These are phyloP conservation scores for Caloboletus firmus DNA, from an alignment of 1,284 basidiomycete species.

Conservation along the genomic window DNA sequence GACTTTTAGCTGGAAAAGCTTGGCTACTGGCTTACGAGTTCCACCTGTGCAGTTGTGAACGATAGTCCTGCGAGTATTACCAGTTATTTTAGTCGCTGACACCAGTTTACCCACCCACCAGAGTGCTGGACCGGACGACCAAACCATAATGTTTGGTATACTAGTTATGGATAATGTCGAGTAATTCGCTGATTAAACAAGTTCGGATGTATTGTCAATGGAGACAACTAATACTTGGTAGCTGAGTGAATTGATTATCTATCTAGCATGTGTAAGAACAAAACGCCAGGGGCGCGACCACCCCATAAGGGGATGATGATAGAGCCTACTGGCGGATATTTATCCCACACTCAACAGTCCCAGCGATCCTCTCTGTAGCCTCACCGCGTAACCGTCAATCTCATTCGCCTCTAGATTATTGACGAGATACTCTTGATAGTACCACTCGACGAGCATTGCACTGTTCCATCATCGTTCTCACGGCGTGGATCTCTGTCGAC, in stretches of 20 bases:
- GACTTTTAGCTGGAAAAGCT: not conserved
- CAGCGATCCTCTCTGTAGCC: slow-evolving; percentile 46
- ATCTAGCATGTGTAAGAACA: too few relatives aligned
- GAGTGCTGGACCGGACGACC: too few relatives aligned
- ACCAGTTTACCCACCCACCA: too few relatives aligned
- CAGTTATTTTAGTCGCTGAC: not conserved
- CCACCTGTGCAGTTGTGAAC: not conserved
- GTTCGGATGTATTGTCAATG: too few relatives aligned
- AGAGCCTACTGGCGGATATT: too few relatives aligned
- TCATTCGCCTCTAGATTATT: slow-evolving; percentile 56
- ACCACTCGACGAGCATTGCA: slow-evolving; percentile 53
- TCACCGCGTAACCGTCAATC: slow-evolving; percentile 49
- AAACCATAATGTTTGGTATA: too few relatives aligned
- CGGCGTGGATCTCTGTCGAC: slow-evolving; percentile 36
- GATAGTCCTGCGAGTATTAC: not conserved
- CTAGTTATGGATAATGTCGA: too few relatives aligned
- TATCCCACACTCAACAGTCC: slow-evolving; percentile 38
- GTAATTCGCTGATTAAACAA: too few relatives aligned
- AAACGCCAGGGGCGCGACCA: too few relatives aligned
- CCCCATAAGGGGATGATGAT: too few relatives aligned
- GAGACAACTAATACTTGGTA: too few relatives aligned
- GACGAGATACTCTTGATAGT: slow-evolving; percentile 50
- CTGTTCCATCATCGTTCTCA: slow-evolving; percentile 49
- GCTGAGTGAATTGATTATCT: too few relatives aligned
- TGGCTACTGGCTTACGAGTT: not conserved